A percentile compares a stretch with the other conserved stretches of the same genome.
Conservation (phyloP, 345 rosid species). For the Gossypium raimondii region DNA sequence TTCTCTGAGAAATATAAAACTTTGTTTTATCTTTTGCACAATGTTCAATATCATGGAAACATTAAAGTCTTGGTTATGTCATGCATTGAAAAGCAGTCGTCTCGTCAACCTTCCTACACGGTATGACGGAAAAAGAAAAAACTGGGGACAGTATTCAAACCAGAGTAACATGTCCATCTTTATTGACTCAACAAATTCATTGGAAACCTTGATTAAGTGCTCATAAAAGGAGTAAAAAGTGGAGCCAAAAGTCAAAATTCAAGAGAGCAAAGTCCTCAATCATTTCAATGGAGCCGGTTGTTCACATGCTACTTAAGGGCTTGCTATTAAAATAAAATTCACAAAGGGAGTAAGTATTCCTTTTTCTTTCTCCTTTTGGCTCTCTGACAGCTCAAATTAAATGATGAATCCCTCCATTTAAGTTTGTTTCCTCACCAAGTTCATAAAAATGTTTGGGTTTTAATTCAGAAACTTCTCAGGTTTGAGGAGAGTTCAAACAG, state of each 20-base stretch:
- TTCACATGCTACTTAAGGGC: not conserved
- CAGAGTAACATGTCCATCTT: too few relatives aligned
- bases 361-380: slow-evolving; percentile 2
- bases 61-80: not conserved
- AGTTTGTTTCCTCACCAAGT: slow-evolving; percentile 10
- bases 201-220: too few relatives aligned
- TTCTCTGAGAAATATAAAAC: too few relatives aligned
- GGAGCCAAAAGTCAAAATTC: too few relatives aligned
- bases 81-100: not conserved
- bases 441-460: not conserved
- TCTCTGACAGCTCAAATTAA: slow-evolving; percentile 22
- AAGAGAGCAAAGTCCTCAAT: too few relatives aligned
- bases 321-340: too few relatives aligned
- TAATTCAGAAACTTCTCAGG: not conserved
- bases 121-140: not conserved
- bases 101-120: not conserved
- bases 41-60: too few relatives aligned
- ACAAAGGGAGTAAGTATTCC: not conserved
- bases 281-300: not conserved
- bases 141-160: too few relatives aligned
- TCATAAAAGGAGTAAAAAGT: too few relatives aligned
- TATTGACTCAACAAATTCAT: too few relatives aligned
- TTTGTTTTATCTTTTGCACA: too few relatives aligned
- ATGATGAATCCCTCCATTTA: slow-evolving; percentile 4
- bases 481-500: not conserved